Evolutionary conservation across 2,329 filamentous ascomycete genomes (phyloP).

Genomic region (Chalaropsis thielavioides): DNA sequence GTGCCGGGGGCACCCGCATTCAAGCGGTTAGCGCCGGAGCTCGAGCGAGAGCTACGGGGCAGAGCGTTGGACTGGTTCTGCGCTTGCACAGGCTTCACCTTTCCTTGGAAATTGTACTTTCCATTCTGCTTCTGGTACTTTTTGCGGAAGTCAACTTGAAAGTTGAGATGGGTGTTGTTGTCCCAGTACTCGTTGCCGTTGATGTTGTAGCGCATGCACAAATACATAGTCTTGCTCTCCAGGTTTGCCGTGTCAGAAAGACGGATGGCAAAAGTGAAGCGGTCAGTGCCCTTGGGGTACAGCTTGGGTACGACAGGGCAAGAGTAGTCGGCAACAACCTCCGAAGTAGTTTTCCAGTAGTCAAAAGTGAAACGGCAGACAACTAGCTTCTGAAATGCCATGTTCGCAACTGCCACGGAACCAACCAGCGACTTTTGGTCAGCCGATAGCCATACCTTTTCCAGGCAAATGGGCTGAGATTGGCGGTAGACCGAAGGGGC

Average conservation of each 20-base stretch:
- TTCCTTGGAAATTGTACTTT: conserved; percentile 38
- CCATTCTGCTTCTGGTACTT: conserved; percentile 50
- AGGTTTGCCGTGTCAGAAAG: conserved; percentile 81
- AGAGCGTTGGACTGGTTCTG: conserved; percentile 24
- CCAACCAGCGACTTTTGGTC: conserved; percentile 82
- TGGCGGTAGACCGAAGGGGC: conserved; percentile 37
- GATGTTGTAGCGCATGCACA: conserved; percentile 80
- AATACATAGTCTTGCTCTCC: conserved; percentile 80
- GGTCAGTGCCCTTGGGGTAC: conserved; percentile 47
- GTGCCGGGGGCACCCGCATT: conserved; percentile 22
- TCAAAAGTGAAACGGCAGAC: conserved; percentile 92
- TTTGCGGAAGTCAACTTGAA: conserved; percentile 85
- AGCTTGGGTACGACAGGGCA: conserved; percentile 50
- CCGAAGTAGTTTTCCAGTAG: conserved; percentile 97
- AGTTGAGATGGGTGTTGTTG: conserved; percentile 77
- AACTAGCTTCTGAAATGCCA: conserved; percentile 78
- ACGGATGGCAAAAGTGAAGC: conserved; percentile 90
- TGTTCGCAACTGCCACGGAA: conserved; percentile 69
- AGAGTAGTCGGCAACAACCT: conserved; percentile 78
- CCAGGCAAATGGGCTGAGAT: conserved; percentile 58
- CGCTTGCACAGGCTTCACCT: conserved; percentile 15
- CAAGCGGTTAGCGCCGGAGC: conserved; percentile 23
- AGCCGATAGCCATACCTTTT: conserved; percentile 70
- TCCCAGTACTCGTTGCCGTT: conserved; percentile 86
- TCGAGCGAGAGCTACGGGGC: conserved; percentile 49